A percentile compares a stretch with the other conserved stretches of the same genome.
Conservation (phyloP, 805 yeast species). For the Ascoidea rubescens region DNA sequence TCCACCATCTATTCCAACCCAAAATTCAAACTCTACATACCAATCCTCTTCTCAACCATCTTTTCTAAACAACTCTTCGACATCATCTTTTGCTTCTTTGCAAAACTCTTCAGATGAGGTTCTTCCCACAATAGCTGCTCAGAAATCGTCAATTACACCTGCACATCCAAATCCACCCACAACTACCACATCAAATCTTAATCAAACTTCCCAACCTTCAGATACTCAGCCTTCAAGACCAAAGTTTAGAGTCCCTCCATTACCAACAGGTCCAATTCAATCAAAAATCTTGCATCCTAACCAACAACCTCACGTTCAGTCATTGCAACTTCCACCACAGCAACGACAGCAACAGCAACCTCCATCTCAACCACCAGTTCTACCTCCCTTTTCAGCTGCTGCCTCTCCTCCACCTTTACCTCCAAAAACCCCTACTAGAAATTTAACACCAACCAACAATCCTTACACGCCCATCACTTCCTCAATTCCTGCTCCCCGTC, state of each 20-base stretch:
- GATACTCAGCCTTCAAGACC: slow-evolving; percentile 3
- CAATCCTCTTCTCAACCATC: background rate
- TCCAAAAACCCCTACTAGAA: slow-evolving; percentile 9
- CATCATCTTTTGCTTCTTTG: background rate
- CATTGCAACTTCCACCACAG: slow-evolving; percentile 8
- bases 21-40: background rate
- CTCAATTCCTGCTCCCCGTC: slow-evolving; percentile 11
- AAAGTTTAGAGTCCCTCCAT: slow-evolving; percentile 12
- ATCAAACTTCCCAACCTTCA: background rate
- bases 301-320: slow-evolving; percentile 9
- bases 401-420: slow-evolving; percentile 15
- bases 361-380: slow-evolving; percentile 25
- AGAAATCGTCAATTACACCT: background rate
- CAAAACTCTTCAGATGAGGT: background rate
- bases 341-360: slow-evolving; percentile 24
- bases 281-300: background rate
- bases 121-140: background rate
- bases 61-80: background rate
- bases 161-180: too few relatives aligned
- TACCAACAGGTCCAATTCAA: slow-evolving; percentile 1
- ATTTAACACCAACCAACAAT: slow-evolving; percentile 9
- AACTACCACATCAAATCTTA: too few relatives aligned
- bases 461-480: slow-evolving; percentile 13
- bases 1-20: slow-evolving; percentile 18
- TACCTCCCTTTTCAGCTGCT: slow-evolving; percentile 14